Conservation (phyloP, 495 filamentous ascomycete species). For the Penicillium ucsense region DNA sequence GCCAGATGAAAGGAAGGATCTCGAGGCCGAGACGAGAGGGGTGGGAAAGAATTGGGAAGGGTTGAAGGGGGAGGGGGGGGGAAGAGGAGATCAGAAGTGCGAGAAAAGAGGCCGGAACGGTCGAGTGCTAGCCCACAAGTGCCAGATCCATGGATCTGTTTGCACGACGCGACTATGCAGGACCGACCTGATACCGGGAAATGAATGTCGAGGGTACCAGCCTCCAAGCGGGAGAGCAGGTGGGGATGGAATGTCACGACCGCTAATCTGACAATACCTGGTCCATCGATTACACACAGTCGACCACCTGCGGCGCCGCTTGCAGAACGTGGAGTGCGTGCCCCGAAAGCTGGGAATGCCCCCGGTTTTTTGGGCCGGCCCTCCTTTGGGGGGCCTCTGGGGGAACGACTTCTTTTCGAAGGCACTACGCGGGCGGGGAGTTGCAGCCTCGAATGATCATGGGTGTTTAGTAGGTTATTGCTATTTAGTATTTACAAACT, state of each 20-base stretch:
- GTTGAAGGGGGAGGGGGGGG: slow-evolving; percentile 12
- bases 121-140: slow-evolving; percentile 14
- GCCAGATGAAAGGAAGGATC: slow-evolving; percentile 12
- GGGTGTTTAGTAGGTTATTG: no score
- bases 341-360: slow-evolving; percentile 14
- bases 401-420: not conserved
- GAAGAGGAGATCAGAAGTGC: slow-evolving; percentile 8
- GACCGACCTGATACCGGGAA: slow-evolving; percentile 10
- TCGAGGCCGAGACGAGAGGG: slow-evolving; percentile 2
- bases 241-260: slow-evolving; percentile 1
- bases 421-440: no score
- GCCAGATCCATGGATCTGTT: slow-evolving; percentile 27
- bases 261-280: slow-evolving; percentile 7
- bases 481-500: no score
- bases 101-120: slow-evolving; percentile 25
- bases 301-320: slow-evolving; percentile 14
- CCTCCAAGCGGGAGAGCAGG: not conserved
- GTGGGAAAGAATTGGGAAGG: slow-evolving; percentile 1
- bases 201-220: not conserved
- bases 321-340: slow-evolving; percentile 27
- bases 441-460: no score
- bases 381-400: not conserved
- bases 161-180: slow-evolving; percentile 18
- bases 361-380: slow-evolving; percentile 1
- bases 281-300: slow-evolving; percentile 4